phyloP scores from a whole-genome alignment of 1,284 basidiomycete species.

The Rhizoctonia solani region DNA sequence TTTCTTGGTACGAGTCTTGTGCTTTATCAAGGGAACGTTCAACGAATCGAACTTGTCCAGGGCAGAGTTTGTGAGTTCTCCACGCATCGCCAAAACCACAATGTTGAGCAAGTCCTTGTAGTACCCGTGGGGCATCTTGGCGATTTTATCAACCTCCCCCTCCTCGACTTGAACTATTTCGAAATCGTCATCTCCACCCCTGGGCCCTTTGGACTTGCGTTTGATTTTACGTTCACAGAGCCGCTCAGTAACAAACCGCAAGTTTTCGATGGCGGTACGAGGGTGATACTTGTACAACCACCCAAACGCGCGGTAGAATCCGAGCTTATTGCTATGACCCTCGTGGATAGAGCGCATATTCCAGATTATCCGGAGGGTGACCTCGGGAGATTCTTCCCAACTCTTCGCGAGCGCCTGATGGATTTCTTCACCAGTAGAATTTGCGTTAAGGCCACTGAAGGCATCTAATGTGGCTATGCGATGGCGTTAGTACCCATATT shows the following conservation, averaged over 20 bases:
- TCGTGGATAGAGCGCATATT: constrained; percentile 64
- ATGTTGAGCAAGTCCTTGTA: constrained; percentile 73
- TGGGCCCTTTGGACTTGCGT: constrained; percentile 37
- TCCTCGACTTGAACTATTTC: constrained; percentile 29
- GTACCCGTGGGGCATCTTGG: constrained; percentile 56
- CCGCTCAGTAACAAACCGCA: constrained; percentile 55
- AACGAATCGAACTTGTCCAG: constrained; percentile 46
- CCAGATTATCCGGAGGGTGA: constrained; percentile 65
- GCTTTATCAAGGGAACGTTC: constrained; percentile 16
- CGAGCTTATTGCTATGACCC: constrained; percentile 53
- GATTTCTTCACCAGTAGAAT: constrained; percentile 41
- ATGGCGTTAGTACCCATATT: no score
- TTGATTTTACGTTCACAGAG: constrained; percentile 49
- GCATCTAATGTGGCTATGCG: constrained; percentile 26
- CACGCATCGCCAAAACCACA: constrained; percentile 56
- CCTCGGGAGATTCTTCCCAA: constrained; percentile 57
- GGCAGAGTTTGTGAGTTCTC: constrained; percentile 49
- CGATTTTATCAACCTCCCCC: constrained; percentile 41
- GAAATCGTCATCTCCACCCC: constrained; percentile 26
- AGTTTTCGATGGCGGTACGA: constrained; percentile 63
- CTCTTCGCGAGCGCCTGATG: constrained; percentile 49
- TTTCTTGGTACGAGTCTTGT: constrained; percentile 9
- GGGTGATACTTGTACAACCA: constrained; percentile 68
- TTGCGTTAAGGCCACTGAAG: constrained; percentile 40
- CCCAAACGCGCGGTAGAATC: constrained; percentile 63